These are phyloP conservation scores for Cladosporium phlei DNA, from an alignment of 2,329 filamentous ascomycete genomes.

Conservation along the genomic window DNA sequence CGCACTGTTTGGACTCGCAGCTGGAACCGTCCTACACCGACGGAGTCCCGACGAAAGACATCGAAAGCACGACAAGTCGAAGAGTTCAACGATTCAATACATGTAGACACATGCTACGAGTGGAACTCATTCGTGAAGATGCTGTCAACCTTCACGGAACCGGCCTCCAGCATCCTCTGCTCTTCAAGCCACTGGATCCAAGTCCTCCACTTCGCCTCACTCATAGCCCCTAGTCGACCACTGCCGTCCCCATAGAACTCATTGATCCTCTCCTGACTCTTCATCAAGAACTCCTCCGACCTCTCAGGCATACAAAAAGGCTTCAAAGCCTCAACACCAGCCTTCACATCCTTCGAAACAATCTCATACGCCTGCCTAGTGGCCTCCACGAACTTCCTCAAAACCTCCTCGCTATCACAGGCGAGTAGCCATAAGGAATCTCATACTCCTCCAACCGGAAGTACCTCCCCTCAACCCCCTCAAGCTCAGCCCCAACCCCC, in stretches of 20 bases:
- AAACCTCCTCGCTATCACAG: constrained; percentile 26
- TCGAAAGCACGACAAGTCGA: too few relatives aligned
- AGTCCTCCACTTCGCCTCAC: constrained; percentile 16
- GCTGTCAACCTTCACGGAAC: background rate
- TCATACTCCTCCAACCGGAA: constrained; percentile 26
- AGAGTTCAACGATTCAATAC: too few relatives aligned
- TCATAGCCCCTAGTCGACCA: constrained; percentile 19
- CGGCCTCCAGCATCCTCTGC: constrained; percentile 5
- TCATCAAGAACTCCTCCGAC: constrained; percentile 23
- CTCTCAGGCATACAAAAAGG: constrained; percentile 19
- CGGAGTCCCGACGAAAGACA: too few relatives aligned
- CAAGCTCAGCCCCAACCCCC: constrained; percentile 27
- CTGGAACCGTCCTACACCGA: too few relatives aligned
- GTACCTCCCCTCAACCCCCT: constrained; percentile 20
- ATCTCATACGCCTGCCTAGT: constrained; percentile 27
- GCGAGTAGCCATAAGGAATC: constrained; percentile 31
- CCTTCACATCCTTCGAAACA: constrained; percentile 18
- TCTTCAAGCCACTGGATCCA: constrained; percentile 20
- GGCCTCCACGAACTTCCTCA: constrained; percentile 26
- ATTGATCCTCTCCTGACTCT: constrained; percentile 29
- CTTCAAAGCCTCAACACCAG: background rate
- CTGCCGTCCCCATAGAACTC: constrained; percentile 25
- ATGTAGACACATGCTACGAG: background rate
- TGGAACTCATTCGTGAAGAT: constrained; percentile 13
- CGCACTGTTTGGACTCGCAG: too few relatives aligned